Evolutionary conservation across 2,329 filamentous ascomycete genomes (phyloP).

Genomic region (Arachnomyces sp.): DNA sequence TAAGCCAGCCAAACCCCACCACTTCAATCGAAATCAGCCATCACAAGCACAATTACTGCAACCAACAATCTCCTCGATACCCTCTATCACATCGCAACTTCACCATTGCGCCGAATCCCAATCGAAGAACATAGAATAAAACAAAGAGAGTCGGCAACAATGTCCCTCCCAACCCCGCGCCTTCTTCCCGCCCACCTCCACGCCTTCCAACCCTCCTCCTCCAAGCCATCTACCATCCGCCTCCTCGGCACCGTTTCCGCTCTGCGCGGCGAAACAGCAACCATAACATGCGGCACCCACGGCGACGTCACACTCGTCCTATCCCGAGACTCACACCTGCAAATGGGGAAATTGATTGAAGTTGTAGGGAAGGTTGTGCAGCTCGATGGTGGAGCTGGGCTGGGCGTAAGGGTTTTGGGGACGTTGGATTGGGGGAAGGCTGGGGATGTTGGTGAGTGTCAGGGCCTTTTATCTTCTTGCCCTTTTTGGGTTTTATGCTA

Average conservation of each 20-base stretch:
- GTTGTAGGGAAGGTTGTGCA: constrained; percentile 41
- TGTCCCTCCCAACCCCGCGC: constrained; percentile 72
- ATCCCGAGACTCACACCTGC: constrained; percentile 49
- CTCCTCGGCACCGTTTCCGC: constrained; percentile 79
- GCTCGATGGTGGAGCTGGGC: constrained; percentile 24
- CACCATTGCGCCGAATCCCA: too few relatives aligned
- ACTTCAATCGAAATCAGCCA: too few relatives aligned
- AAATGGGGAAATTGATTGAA: constrained; percentile 40
- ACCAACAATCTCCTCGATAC: too few relatives aligned
- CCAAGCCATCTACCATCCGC: constrained; percentile 60
- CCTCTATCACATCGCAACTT: too few relatives aligned
- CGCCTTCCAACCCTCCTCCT: constrained; percentile 40
- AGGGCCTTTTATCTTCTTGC: constrained; percentile 3
- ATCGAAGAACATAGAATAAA: too few relatives aligned
- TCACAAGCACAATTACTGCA: too few relatives aligned
- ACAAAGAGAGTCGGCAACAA: constrained; percentile 28
- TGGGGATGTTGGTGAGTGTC: constrained; percentile 29
- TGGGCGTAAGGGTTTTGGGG: constrained; percentile 35
- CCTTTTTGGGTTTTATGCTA: constrained; percentile 1
- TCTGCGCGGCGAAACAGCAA: constrained; percentile 71
- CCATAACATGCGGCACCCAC: constrained; percentile 61
- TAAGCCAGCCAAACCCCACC: too few relatives aligned
- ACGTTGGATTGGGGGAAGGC: constrained; percentile 37
- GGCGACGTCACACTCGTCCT: constrained; percentile 68
- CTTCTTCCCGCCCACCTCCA: constrained; percentile 74